phyloP scores from a whole-genome alignment of 331 rosid genomes.

The Cydonia oblonga region DNA sequence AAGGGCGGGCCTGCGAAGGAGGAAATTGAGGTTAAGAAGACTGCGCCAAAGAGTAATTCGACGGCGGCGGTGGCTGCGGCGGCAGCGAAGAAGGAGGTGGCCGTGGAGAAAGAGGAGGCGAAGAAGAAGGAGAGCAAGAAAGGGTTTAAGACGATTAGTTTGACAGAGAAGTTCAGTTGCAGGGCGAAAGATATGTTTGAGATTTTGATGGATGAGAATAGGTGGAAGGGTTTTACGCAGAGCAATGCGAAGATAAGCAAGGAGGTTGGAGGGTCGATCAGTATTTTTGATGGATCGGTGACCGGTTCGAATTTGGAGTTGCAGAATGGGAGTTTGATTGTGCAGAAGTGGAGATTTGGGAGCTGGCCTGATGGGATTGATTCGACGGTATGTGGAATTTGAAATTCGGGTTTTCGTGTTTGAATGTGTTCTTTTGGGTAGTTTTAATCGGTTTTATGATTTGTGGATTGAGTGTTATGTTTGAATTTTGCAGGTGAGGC shows the following conservation, averaged over 20 bases:
- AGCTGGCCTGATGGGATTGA: conserved; percentile 72
- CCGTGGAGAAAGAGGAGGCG: conserved; percentile 13
- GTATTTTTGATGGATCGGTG: conserved; percentile 81
- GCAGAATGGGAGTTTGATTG: conserved; percentile 65
- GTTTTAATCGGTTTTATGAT: background rate
- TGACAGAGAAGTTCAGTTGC: conserved; percentile 86
- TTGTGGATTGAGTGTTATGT: background rate
- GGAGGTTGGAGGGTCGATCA: conserved; percentile 76
- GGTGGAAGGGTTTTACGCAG: conserved; percentile 90
- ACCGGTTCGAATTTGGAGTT: conserved; percentile 73
- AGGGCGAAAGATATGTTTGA: conserved; percentile 65
- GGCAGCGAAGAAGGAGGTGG: background rate
- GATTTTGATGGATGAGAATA: conserved; percentile 90
- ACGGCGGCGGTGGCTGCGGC: background rate
- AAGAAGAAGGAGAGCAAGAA: conserved; percentile 30
- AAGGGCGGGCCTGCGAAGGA: conserved; percentile 88
- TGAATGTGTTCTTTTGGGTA: background rate
- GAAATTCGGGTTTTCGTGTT: background rate
- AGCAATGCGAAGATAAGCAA: conserved; percentile 86
- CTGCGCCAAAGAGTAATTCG: conserved; percentile 14
- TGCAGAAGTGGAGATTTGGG: conserved; percentile 87
- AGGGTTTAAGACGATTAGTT: conserved; percentile 51
- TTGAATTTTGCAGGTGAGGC: conserved; percentile 53
- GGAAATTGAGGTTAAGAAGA: conserved; percentile 55
- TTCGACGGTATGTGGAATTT: conserved; percentile 36